These are phyloP conservation scores for Staphylotrichum longicolle DNA, from an alignment of 495 filamentous ascomycete species.

Conservation along the genomic window DNA sequence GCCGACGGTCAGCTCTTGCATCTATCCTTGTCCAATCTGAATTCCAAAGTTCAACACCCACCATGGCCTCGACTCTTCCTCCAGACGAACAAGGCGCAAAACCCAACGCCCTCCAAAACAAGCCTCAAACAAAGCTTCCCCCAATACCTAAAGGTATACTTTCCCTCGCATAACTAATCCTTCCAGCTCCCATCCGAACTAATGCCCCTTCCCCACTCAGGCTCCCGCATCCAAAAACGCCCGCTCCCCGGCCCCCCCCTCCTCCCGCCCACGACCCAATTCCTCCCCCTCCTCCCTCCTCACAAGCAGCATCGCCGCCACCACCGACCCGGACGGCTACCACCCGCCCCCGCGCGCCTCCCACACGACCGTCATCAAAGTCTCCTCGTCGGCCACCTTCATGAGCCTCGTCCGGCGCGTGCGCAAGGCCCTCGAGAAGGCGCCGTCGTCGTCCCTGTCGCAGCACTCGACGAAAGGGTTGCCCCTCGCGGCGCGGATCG, in stretches of 20 bases:
- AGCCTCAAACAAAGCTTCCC: conserved; percentile 42
- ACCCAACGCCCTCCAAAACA: conserved; percentile 24
- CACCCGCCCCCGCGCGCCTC: conserved; percentile 54
- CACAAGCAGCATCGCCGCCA: conserved; percentile 32
- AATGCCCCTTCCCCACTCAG: conserved; percentile 18
- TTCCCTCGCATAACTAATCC: not conserved
- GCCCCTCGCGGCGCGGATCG: conserved; percentile 43
- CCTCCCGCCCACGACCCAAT: conserved; percentile 9
- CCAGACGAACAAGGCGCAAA: not conserved
- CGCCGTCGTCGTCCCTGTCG: conserved; percentile 46
- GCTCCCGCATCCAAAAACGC: conserved; percentile 32
- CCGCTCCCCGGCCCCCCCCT: conserved; percentile 24
- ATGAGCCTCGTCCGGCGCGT: conserved; percentile 80
- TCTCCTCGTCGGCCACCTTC: conserved; percentile 72
- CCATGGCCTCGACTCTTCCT: conserved; percentile 1
- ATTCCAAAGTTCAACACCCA: not conserved
- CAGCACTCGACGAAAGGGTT: conserved; percentile 35
- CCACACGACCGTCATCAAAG: conserved; percentile 61
- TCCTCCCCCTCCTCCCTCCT: conserved; percentile 1
- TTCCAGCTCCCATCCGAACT: not conserved
- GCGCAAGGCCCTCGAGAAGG: conserved; percentile 66
- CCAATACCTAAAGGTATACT: conserved; percentile 47
- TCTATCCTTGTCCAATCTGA: too few species aligned
- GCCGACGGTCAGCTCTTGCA: too few species aligned
- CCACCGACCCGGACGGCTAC: conserved; percentile 67